Conservation (phyloP, 129 eudicot species). For the Pseudognaphalium luteoalbum region DNA sequence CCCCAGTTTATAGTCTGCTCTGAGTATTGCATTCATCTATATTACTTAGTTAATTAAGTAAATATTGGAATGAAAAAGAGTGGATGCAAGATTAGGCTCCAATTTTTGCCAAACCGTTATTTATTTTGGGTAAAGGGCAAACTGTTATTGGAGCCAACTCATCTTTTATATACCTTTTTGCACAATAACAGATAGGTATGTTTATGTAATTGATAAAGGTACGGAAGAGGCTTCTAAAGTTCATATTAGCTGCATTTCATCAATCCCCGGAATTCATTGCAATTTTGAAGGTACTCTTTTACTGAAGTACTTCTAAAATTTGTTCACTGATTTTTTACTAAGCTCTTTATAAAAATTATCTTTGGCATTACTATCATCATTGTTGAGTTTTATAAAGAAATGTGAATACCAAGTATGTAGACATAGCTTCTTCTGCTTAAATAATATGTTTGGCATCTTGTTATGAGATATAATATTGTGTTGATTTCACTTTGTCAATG, state of each 20-base stretch:
- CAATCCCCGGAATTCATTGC: slow-evolving; percentile 84
- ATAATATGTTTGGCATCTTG: neutral
- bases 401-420: neutral
- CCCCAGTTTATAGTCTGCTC: too few species aligned
- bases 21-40: too few species aligned
- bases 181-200: neutral
- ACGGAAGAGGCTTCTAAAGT: slow-evolving; percentile 80
- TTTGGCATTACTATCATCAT: neutral
- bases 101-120: neutral
- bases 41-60: neutral
- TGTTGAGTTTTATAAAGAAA: neutral
- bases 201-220: slow-evolving; percentile 47
- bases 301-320: neutral
- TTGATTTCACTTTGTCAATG: slow-evolving; percentile 12
- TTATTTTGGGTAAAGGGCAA: neutral
- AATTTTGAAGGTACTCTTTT: slow-evolving; percentile 69
- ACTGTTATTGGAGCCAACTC: neutral
- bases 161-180: neutral
- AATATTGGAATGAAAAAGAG: neutral
- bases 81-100: slow-evolving; percentile 17
- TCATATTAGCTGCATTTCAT: slow-evolving; percentile 88
- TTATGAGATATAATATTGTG: neutral
- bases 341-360: neutral
- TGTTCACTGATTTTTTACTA: neutral
- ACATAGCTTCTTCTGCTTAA: neutral